Evolutionary conservation across 169 alveolate species (phyloP), one percentile per base, ranked within the genome.

Genomic region (Ophryocystis elektroscirrha): DNA sequence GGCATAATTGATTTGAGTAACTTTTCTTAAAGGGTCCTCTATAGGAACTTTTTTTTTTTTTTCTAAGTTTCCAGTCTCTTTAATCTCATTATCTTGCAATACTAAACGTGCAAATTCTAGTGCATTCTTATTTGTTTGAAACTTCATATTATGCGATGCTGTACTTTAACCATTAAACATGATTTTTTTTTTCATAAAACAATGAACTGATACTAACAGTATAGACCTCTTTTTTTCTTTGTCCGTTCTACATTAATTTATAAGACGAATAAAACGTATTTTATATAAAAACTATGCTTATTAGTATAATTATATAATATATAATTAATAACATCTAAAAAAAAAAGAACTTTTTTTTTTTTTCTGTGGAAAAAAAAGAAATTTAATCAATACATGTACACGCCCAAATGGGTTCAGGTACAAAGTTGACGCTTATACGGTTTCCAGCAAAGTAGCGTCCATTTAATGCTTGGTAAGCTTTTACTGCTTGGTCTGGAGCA

Each of bases 371-470:
- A 1, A 28, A 23, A 28, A 15, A 15, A 16, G 23, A 48, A 5
- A 12, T 2, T n/a, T 2, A 15, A 0, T 1, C 23, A 22, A 1
- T 19, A 28, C 67, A 59, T 18, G 43, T 54, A 18, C 51, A 19
- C 30, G 48, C 55, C 79, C 74, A 72, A 36, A 51, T 43, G 25
- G 55, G 74, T 12, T 71, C 76, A 16, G 69, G 48, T 20, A 75
- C 59, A 46, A 55, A 71, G 27, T 48, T 63, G 22, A 65, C 85
- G 50, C 51, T 60, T 43, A 77, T 65, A n/a, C 69, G 53, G 47
- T 74, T 71, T 6, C 86, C 86, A 12, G 76, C 86, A 44, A 77
- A 77, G 35, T 60, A 77, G 26, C 86, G 68, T n/a, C 83, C 85
- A 41, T 74, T 59, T 24, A 77, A 61, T 27, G 66, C 55, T 49